These are phyloP conservation scores for Theileria annulata DNA, from an alignment of 169 alveolate species.

Conservation along the genomic window DNA sequence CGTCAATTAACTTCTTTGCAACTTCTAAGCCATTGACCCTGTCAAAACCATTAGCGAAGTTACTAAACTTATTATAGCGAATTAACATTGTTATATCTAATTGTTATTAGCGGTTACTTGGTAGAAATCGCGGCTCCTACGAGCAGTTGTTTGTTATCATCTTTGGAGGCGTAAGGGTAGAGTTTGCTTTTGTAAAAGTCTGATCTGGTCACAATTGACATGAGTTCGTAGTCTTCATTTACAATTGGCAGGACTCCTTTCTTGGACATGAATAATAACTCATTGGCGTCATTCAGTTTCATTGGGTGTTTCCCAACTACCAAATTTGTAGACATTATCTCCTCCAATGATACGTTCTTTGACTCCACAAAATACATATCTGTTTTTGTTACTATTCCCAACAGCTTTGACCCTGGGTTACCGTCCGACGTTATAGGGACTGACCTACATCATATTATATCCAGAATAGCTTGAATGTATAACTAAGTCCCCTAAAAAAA, in stretches of 20 bases:
- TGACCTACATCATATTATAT: constrained; percentile 50
- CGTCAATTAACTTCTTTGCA: constrained; percentile 66
- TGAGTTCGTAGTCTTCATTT: constrained; percentile 78
- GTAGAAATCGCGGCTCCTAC: constrained; percentile 88
- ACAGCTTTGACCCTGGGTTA: constrained; percentile 81
- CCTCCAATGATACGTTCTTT: constrained; percentile 73
- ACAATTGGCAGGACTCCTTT: constrained; percentile 87
- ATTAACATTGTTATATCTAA: not conserved
- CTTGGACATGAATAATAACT: constrained; percentile 74
- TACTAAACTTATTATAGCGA: not conserved
- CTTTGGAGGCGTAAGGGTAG: constrained; percentile 87
- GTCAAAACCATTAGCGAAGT: not conserved
- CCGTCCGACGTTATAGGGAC: constrained; percentile 88
- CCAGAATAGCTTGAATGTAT: too few species aligned
- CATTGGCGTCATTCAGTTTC: constrained; percentile 83
- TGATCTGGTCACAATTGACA: constrained; percentile 85
- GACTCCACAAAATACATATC: constrained; percentile 85
- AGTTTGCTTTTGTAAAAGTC: constrained; percentile 84
- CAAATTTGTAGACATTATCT: constrained; percentile 83
- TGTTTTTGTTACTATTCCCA: constrained; percentile 85
- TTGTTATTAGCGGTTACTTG: constrained; percentile 23
- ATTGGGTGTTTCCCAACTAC: constrained; percentile 82
- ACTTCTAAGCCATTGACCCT: constrained; percentile 64
- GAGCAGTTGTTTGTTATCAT: constrained; percentile 83
- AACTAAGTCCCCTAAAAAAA: too few species aligned